A percentile compares a stretch with the other conserved stretches of the same genome.
These are phyloP conservation scores for Musa beccarii DNA, from an alignment of 176 grass and related monocot genomes.

Conservation along the genomic window DNA sequence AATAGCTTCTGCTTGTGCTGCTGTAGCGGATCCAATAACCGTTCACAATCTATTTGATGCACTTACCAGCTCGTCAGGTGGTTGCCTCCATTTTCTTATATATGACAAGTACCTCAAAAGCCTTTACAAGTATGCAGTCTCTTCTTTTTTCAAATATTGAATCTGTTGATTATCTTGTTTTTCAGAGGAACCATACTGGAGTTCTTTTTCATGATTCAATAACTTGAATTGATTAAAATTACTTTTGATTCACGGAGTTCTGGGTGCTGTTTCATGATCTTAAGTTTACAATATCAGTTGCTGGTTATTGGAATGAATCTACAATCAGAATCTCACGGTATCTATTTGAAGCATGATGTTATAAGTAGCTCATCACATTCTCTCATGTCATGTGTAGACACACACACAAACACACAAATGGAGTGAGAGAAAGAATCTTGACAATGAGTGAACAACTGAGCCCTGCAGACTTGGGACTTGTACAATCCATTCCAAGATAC, in stretches of 20 bases:
- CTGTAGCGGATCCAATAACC: conserved; percentile 73
- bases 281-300: too few species aligned
- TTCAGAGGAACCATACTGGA: not conserved
- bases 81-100: conserved; percentile 81
- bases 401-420: too few species aligned
- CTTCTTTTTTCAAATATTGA: conserved; percentile 12
- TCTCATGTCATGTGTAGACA: too few species aligned
- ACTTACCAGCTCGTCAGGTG: conserved; percentile 57
- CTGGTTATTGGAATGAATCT: too few species aligned
- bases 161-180: conserved; percentile 2
- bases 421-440: too few species aligned
- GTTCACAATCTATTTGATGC: conserved; percentile 80
- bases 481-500: too few species aligned
- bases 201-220: not conserved
- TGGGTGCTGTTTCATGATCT: not conserved
- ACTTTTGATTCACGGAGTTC: not conserved
- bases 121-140: conserved; percentile 43
- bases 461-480: too few species aligned
- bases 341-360: too few species aligned
- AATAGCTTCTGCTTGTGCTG: conserved; percentile 68
- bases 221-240: not conserved
- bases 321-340: too few species aligned
- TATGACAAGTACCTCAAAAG: conserved; percentile 81
- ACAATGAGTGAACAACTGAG: too few species aligned
- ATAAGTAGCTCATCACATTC: too few species aligned